Evolutionary conservation across 1,139 yeast genomes (phyloP), one percentile per base, ranked within the genome.

Genomic region (Taphrina confusa): DNA sequence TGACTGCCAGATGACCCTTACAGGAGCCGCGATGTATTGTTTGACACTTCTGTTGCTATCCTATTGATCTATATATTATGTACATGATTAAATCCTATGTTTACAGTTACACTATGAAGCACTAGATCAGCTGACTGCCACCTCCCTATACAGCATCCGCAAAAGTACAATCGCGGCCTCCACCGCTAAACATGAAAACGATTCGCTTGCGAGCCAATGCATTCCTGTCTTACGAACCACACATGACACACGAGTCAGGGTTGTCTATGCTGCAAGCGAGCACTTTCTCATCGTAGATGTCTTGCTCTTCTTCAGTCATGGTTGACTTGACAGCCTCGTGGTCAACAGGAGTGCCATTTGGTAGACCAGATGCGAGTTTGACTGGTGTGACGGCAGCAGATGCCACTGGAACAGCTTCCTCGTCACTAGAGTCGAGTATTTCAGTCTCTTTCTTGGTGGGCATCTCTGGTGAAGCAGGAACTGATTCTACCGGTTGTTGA

Each of bases 191-290:
- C n/a, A n/a, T n/a, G n/a, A n/a, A n/a, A n/a, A n/a, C n/a, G n/a
- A n/a, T n/a, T n/a, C n/a, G n/a, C n/a, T n/a, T n/a, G n/a, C n/a
- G n/a, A n/a, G n/a, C n/a, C n/a, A n/a, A n/a, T n/a, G n/a, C n/a
- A n/a, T 37, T 37, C 25, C 11, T 3, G 16, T 8, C 16, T 14
- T 78, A 92, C 78, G 97, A 97, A 65, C 97, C 91, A 79, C 98
- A 92, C 98, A 92, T 92, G 72, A 92, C 92, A 77, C 98, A 92
- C 51, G 97, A 83, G 75, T 88, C 97, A 63, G 97, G 97, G 77
- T 92, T 92, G 73, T 87, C 84, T 73, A 92, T 90, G 61, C 97
- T 95, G 79, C 98, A 92, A 44, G 97, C 96, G 75, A 92, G 82
- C 45, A 86, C 97, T 76, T 90, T 85, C 33, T 95, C 87, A 74